Base-by-base conservation (phyloP, 2,329 filamentous ascomycete species). In the Claviceps purpurea region DNA sequence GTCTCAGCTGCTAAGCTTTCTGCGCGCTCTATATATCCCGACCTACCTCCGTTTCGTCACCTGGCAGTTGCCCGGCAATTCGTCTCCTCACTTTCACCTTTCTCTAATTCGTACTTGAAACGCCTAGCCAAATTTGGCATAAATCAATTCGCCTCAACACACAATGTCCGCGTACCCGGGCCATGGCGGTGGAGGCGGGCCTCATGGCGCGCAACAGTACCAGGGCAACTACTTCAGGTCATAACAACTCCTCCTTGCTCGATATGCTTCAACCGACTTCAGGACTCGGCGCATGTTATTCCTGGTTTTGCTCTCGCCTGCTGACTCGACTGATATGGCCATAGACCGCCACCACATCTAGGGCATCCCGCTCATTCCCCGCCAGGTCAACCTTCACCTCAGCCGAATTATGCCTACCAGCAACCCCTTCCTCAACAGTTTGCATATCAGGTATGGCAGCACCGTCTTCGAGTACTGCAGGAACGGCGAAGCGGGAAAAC, bases 91-190 rank as follows among this genome's bases (percentile, higher is more conserved):
- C 30, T 3, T 34, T 11, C 30, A 1, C 3, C 30, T 34, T 11
- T 10, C 30, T 11, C 10, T 34, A 10, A 34, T 34, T 34, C 10
- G 8, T 11, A 34, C 30, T 34, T 34, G 30, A 34, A 10, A 34
- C 30, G 30, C 30, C 30, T 11, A 34, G 30, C 30, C 30, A 34
- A 11, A 34, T 11, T 37, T 26, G 40, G 4, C 38, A 50, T 37
- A 20, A 24, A 42, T 10, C 22, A 43, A 26, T 10, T 16, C 14
- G 40, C 47, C 30, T 47, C 42, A 43, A 47, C 56, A 55, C 47
- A 59, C 57, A 55, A 85, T 84, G 81, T 82, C 81, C 58, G 80
- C 78, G 62, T 84, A 82, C 64, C 78, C 78, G 57, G 69, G 70
- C 47, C 81, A 82, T 61, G 69, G 20, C 20, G 44, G 37, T 2